Conservation (phyloP, 2,329 filamentous ascomycete species). For the Paraphaeosphaeria minitans region DNA sequence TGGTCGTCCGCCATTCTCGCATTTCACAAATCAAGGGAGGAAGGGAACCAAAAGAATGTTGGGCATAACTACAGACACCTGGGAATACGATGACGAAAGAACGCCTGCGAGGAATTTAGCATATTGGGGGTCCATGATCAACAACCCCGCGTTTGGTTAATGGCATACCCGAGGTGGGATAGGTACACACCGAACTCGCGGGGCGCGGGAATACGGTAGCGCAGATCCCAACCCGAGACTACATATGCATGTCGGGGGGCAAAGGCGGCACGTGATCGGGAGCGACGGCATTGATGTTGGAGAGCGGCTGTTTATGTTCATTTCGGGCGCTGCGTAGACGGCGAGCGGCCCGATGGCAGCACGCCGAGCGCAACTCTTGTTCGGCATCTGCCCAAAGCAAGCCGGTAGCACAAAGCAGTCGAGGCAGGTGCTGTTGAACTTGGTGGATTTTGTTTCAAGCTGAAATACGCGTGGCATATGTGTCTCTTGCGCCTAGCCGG, state of each 20-base stretch:
- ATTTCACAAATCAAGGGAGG: conserved; percentile 6
- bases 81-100: conserved; percentile 9
- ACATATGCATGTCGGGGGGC: neutral
- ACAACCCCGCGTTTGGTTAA: conserved; percentile 17
- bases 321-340: neutral
- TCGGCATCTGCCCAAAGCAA: neutral
- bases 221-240: conserved; percentile 14
- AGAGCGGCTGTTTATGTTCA: conserved; percentile 9
- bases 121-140: conserved; percentile 1
- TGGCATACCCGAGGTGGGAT: conserved; percentile 20
- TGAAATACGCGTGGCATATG: neutral
- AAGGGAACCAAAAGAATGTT: conserved; percentile 8
- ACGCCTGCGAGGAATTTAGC: neutral
- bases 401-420: neutral
- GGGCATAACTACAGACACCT: conserved; percentile 4
- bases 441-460: neutral
- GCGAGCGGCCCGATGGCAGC: conserved; percentile 2
- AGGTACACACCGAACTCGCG: conserved; percentile 16
- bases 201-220: no score
- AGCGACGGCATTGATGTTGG: conserved; percentile 8
- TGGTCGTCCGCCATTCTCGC: conserved; percentile 26
- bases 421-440: neutral
- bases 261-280: conserved; percentile 3
- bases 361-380: neutral
- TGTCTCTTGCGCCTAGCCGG: conserved; percentile 3